Evolutionary conservation across 495 filamentous ascomycete genomes (phyloP).

Genomic region (Penicillium malachiteum): DNA sequence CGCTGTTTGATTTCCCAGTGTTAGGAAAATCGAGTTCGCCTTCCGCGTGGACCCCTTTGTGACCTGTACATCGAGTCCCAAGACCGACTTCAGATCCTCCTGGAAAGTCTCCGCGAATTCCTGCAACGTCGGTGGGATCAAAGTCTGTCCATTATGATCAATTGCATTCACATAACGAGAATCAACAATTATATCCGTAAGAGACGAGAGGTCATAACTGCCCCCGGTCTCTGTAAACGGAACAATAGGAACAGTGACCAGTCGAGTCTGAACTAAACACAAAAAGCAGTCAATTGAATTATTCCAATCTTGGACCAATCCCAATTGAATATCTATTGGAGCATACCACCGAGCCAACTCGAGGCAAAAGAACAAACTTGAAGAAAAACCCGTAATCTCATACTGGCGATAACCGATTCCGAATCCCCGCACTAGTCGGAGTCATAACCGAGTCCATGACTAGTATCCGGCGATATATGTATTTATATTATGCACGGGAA

Average conservation of each 20-base stretch:
- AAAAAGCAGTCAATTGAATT: neutral
- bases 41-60: slow-evolving; percentile 10
- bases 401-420: neutral
- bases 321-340: neutral
- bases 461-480: neutral
- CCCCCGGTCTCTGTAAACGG: slow-evolving; percentile 33
- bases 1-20: slow-evolving; percentile 36
- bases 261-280: slow-evolving; percentile 6
- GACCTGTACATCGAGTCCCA: slow-evolving; percentile 28
- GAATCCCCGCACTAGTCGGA: neutral
- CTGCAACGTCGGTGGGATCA: slow-evolving; percentile 46
- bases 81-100: slow-evolving; percentile 31
- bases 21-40: slow-evolving; percentile 43
- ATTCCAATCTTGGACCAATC: neutral
- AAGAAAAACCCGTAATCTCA: neutral
- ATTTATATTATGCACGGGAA: slow-evolving; percentile 1
- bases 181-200: slow-evolving; percentile 42
- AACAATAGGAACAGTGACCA: slow-evolving; percentile 32
- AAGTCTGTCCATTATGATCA: slow-evolving; percentile 42
- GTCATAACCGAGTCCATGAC: neutral
- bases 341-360: neutral
- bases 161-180: slow-evolving; percentile 32
- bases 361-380: neutral
- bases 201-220: slow-evolving; percentile 25
- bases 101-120: slow-evolving; percentile 45